Conservation (phyloP, 805 yeast genomes). For the Saturnispora ahearnii region DNA sequence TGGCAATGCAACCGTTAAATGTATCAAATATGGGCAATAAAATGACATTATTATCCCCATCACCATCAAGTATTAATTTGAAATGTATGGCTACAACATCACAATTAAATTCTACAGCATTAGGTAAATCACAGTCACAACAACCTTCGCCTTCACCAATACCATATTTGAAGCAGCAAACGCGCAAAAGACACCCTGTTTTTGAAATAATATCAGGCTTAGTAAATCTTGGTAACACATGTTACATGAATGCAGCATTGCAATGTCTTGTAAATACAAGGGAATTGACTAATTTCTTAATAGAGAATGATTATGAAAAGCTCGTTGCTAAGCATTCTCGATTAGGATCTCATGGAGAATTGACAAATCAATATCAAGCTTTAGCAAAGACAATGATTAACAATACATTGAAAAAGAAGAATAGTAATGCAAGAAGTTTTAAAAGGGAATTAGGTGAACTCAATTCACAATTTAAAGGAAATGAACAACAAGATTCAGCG, state of each 20-base stretch:
- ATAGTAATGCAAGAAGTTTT: slow-evolving; percentile 30
- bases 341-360: slow-evolving; percentile 72
- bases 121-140: slow-evolving; percentile 8
- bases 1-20: neutral
- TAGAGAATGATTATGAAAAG: slow-evolving; percentile 48
- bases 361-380: slow-evolving; percentile 39
- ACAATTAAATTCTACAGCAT: slow-evolving; percentile 12
- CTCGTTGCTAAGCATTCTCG: slow-evolving; percentile 66
- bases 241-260: slow-evolving; percentile 86
- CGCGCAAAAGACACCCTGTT: neutral
- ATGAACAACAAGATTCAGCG: slow-evolving; percentile 78
- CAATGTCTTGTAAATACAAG: slow-evolving; percentile 77
- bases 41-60: neutral
- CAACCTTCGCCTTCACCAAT: slow-evolving; percentile 2
- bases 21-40: neutral
- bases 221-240: slow-evolving; percentile 77
- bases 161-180: neutral
- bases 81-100: slow-evolving; percentile 9
- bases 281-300: slow-evolving; percentile 53
- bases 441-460: slow-evolving; percentile 60
- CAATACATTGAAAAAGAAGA: slow-evolving; percentile 21
- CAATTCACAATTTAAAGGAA: slow-evolving; percentile 53
- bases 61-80: neutral
- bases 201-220: slow-evolving; percentile 52
- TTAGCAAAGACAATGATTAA: slow-evolving; percentile 32